These are phyloP conservation scores for Wickerhamiella slavikovae DNA, from an alignment of 805 yeast species.

Conservation along the genomic window DNA sequence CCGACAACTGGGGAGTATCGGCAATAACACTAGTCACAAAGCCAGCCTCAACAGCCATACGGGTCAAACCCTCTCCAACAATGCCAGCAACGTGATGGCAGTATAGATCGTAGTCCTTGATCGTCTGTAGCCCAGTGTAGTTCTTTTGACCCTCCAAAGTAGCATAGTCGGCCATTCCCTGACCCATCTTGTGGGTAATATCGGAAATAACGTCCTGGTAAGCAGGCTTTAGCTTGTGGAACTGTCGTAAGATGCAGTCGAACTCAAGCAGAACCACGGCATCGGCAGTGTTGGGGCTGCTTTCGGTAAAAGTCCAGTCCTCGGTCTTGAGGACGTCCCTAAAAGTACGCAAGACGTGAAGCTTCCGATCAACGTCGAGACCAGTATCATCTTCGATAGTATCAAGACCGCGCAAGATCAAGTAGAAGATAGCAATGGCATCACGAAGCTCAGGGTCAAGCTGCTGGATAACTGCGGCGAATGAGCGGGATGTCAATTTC, in stretches of 20 bases:
- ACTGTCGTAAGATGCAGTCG: slow-evolving; percentile 46
- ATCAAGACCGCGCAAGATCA: slow-evolving; percentile 76
- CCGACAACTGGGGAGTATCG: slow-evolving; percentile 38
- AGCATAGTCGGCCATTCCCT: slow-evolving; percentile 93
- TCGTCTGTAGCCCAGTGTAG: slow-evolving; percentile 53
- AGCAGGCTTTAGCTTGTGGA: slow-evolving; percentile 46
- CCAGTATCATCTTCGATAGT: slow-evolving; percentile 95
- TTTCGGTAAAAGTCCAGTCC: slow-evolving; percentile 67
- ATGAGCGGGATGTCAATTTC: slow-evolving; percentile 62
- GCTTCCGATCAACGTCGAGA: slow-evolving; percentile 44
- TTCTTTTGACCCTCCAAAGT: slow-evolving; percentile 52
- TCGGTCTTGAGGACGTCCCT: slow-evolving; percentile 31
- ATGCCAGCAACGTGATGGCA: slow-evolving; percentile 96
- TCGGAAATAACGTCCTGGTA: slow-evolving; percentile 64
- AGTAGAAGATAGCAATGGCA: slow-evolving; percentile 61
- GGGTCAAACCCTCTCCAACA: slow-evolving; percentile 89
- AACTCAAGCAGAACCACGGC: slow-evolving; percentile 65
- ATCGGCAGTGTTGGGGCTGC: slow-evolving; percentile 59
- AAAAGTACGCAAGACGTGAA: slow-evolving; percentile 55
- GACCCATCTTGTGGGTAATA: slow-evolving; percentile 75
- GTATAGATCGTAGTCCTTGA: slow-evolving; percentile 69
- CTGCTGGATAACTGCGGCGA: slow-evolving; percentile 83
- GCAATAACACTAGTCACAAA: slow-evolving; percentile 37
- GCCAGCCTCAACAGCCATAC: slow-evolving; percentile 53
- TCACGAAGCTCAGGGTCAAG: slow-evolving; percentile 75